phyloP scores from a whole-genome alignment of 2,329 filamentous ascomycete genomes.

The Verticillium klebahnii region DNA sequence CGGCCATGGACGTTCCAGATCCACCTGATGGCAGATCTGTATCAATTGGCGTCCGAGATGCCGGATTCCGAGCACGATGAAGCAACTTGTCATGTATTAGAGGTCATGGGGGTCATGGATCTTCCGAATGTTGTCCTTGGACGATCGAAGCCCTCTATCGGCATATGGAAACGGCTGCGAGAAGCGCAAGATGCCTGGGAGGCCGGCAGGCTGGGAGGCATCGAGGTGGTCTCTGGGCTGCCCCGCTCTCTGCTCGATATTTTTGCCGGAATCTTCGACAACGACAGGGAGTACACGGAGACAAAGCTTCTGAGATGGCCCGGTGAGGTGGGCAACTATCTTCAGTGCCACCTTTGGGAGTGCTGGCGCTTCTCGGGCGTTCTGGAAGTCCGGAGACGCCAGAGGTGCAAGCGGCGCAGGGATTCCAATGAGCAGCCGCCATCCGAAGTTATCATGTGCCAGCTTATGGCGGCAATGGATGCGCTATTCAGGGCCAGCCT shows the following conservation, averaged over 20 bases:
- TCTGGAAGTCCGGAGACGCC: conserved; percentile 13
- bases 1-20: conserved; percentile 10
- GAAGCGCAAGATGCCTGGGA: conserved; percentile 8
- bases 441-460: conserved; percentile 16
- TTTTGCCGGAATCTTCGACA: conserved; percentile 13
- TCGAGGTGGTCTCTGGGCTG: conserved; percentile 23
- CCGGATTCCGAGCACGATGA: conserved; percentile 1
- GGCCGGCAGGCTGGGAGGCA: conserved; percentile 7
- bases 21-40: conserved; percentile 11
- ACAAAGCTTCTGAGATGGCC: conserved; percentile 16
- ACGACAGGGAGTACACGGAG: conserved; percentile 11
- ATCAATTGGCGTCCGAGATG: conserved; percentile 4
- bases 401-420: background rate
- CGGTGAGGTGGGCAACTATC: conserved; percentile 18
- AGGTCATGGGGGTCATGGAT: conserved; percentile 15
- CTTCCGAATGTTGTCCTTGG: conserved; percentile 10
- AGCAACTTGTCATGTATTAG: conserved; percentile 5
- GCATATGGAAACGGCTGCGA: conserved; percentile 9
- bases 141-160: conserved; percentile 8
- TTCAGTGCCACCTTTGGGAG: conserved; percentile 23
- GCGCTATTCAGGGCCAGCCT: conserved; percentile 12
- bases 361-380: conserved; percentile 19
- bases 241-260: conserved; percentile 21
- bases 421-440: background rate
- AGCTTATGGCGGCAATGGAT: conserved; percentile 18